Base-by-base conservation (phyloP, 495 filamentous ascomycete genomes). In the Sabuloglossum arenarium region DNA sequence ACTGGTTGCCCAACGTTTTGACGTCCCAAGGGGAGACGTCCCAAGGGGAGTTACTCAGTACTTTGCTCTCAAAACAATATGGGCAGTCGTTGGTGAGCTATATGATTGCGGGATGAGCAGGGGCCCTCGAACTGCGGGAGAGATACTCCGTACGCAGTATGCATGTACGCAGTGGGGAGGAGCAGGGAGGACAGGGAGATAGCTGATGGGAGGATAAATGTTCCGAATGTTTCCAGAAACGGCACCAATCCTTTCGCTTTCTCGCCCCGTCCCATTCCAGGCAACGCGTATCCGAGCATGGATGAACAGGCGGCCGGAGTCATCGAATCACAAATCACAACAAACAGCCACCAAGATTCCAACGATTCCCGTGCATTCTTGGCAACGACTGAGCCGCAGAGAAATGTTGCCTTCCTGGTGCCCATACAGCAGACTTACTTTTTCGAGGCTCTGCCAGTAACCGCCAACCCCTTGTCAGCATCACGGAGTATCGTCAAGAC, bases 201-300 rank as follows among this genome's bases (percentile, higher is more conserved):
- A n/a, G n/a, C n/a, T n/a, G n/a, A 28, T 24, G 8, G 3, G 45
- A 10, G 19, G n/a, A n/a, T n/a, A 49, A 49, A 49, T 24, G 45
- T 25, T 49, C 45, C 45, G 45, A 49, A 49, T 25, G 45, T 24
- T 49, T 49, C 45, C 45, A 49, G 45, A 49, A 49, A 49, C 45
- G 45, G 45, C 45, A 39, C 34, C 5, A 2, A 5, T 12, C 8
- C 6, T 9, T 12, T 39, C 34, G 2, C 3, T 11, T 12, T 39
- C 5, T 9, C 34, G 34, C 5, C 8, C 34, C 34, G 34, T 39
- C 34, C 42, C 6, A 19, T 28, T 14, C 45, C 10, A 25, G 8
- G 45, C 45, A 49, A 28, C 45, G 45, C 45, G 45, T n/a, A 49
- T 49, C 21, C 21, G 45, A 24, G 45, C 45, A 49, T 6, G 45